Base-by-base conservation (phyloP, 2,329 filamentous ascomycete genomes). In the Aureobasidium sp. region DNA sequence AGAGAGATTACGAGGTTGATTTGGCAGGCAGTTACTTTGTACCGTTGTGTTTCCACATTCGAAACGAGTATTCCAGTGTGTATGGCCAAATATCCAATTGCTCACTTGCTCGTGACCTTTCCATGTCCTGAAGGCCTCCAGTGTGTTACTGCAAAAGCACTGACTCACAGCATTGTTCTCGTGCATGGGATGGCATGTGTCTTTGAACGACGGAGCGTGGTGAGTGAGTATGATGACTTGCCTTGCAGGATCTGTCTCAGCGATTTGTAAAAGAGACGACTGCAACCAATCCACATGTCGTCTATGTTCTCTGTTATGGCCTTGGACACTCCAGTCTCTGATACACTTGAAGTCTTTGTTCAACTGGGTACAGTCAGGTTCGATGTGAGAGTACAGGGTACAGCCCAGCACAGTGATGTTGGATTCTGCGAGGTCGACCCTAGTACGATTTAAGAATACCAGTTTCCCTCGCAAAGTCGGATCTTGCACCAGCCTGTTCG, bases 311-410 rank as follows among this genome's bases (percentile, higher is more conserved):
- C 64, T 66, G 65, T 82, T 83, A 67, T 85, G 82, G 4, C 70
- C 70, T 14, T 76, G 71, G 0, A 79, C 70, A 0, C 74, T 76
- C 82, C 82, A 85, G 12, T 67, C 71, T n/a, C 70, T 44, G 33
- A 85, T 85, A 37, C 76, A 74, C 19, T 74, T 70, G 61, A 82
- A 85, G 67, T 85, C 83, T 40, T 76, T 78, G 8, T 76, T 67
- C 2, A 70, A 70, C 12, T 64, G 69, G 4, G 70, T 70, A 15
- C 76, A 71, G 0, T 71, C 62, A 0, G 77, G 71, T 2, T 59
- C 60, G 27, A 85, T 75, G 0, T 71, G 65, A 0, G 82, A 84
- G 76, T 82, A 83, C 0, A 85, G 73, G 0, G 81, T 84, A 65
- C 81, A 84, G 17, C 82, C 82, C 1, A 85, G 70, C 2, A 85